Evolutionary conservation across 306 rosid genomes (phyloP), one percentile per base, ranked within the genome.

Genomic region (Astragalus glycyphyllos): DNA sequence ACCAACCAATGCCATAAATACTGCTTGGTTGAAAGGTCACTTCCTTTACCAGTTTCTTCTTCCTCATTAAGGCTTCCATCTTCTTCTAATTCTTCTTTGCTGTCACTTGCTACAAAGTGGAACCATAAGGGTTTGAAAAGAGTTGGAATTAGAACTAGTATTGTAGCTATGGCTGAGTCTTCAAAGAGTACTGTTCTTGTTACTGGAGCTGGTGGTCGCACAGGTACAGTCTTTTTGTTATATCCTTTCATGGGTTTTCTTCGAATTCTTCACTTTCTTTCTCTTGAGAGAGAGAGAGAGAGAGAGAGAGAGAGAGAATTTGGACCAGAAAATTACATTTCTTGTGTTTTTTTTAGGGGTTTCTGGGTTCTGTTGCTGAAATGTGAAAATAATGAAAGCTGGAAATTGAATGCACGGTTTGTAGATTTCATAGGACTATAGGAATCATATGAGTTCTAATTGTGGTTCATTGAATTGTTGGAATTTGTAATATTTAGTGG

Each of bases 181-280:
- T 71, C 77, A 20, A 51, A 50, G 29, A 58, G 59, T 38, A 87
- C 92, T 11, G 97, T 94, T 40, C 97, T 94, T 66, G 96, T 94
- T 65, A 88, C 98, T 10, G 98, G 98, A 63, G 97, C 98, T 42
- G 97, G 89, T 75, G 98, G 98, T 51, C 84, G 98, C 66, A 89
- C 98, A 31, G 97, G 97, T 94, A 7, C 7, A 5, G 14, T 35
- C 68, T 45, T 83, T 76, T 62, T 49, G 9, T 66, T 23, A 0
- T 40, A 1, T 32, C 8, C 20, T 58, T 57, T 58, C 1, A 6
- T 49, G 61, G 66, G 60, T 77, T 77, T 57, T 26, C 50, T 57
- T 73, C 63, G 60, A n/a, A 12, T 45, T 54, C 35, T 32, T n/a
- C 23, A 8, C 20, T 38, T 62, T 38, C 16, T 46, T 58, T n/a